phyloP scores from a whole-genome alignment of 306 rosid species.

The Cicer arietinum region DNA sequence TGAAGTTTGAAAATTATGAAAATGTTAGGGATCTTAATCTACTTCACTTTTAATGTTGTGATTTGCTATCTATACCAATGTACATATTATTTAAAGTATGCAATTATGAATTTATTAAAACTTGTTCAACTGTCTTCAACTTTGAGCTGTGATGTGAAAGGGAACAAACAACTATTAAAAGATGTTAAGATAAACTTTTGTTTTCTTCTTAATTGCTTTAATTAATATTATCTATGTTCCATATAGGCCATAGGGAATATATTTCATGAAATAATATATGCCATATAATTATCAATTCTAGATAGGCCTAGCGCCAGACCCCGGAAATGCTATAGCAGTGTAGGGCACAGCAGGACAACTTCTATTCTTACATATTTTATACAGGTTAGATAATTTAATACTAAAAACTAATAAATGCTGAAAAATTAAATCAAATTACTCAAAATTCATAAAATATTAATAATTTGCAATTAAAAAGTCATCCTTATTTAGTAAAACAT shows the following conservation, averaged over 20 bases:
- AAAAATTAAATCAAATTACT: no score
- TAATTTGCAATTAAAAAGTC: no score
- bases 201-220: not conserved
- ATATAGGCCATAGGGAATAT: not conserved
- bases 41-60: slow-evolving; percentile 16
- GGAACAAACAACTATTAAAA: not conserved
- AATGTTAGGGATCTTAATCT: not conserved
- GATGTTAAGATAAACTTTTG: not conserved
- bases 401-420: no score
- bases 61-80: not conserved
- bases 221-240: not conserved
- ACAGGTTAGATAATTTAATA: no score
- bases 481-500: no score
- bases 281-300: no score
- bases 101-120: not conserved
- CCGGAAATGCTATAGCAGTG: no score
- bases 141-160: not conserved
- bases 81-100: not conserved
- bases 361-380: no score
- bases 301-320: no score
- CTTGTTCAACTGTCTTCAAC: not conserved
- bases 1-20: slow-evolving; percentile 19
- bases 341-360: no score
- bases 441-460: no score
- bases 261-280: not conserved